Conservation (phyloP, 1,284 basidiomycete species). For the Cutaneotrichosporon sp. region DNA sequence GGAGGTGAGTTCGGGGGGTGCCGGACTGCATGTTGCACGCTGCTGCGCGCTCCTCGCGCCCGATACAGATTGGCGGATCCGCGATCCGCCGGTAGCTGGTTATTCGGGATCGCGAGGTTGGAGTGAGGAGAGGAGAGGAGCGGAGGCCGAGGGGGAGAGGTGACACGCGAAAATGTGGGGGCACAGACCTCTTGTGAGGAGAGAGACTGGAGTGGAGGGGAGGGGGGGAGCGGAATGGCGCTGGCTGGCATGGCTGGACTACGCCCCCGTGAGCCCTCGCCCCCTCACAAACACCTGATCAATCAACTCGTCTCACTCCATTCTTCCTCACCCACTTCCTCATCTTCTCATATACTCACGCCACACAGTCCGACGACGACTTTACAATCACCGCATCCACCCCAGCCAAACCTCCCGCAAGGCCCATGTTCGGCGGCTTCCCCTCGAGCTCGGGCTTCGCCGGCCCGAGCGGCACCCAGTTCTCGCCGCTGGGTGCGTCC, state of each 20-base stretch:
- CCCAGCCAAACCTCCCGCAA: not conserved
- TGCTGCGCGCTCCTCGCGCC: too few relatives aligned
- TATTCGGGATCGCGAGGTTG: too few relatives aligned
- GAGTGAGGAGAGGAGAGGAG: too few relatives aligned
- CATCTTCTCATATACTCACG: not conserved
- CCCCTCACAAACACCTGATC: not conserved
- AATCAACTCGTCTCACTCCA: not conserved
- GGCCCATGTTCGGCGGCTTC: not conserved
- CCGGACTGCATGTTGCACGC: not conserved
- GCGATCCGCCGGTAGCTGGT: too few relatives aligned
- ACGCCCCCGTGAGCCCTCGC: too few relatives aligned
- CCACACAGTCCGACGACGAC: slow-evolving; percentile 9
- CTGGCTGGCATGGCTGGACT: too few relatives aligned
- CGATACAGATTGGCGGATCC: not conserved
- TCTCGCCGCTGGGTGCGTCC: not conserved
- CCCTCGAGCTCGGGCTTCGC: not conserved
- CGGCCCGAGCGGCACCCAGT: not conserved
- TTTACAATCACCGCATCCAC: slow-evolving; percentile 18
- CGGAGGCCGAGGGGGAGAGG: too few relatives aligned
- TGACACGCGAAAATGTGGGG: not conserved
- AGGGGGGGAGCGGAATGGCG: not conserved
- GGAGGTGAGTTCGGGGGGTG: not conserved
- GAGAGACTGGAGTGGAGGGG: too few relatives aligned
- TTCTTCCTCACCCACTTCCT: not conserved
- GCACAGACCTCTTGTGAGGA: not conserved